Evolutionary conservation across 176 grass and related monocot species (phyloP), one percentile per base, ranked within the genome.

Genomic region (Canna indica): DNA sequence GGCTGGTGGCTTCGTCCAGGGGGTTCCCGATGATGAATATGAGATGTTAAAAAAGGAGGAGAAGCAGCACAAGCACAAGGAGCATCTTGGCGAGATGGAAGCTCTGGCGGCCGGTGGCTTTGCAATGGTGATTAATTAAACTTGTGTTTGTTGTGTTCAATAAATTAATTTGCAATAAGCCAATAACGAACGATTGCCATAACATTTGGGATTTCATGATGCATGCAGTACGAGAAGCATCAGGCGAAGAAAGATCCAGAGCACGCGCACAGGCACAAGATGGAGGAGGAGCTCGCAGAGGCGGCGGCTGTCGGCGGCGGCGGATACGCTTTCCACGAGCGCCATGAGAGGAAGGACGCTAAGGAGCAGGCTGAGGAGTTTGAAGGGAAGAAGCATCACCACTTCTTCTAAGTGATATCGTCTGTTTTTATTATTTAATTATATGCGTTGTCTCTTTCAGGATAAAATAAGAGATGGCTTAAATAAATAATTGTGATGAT

Each of bases 231-330:
- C 48, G 91, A 96, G 78, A 84, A 72, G 83, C 88, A 96, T 27
- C 50, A 96, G 85, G 85, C 66, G 60, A 88, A 96, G 78, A 91
- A 91, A 75, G 87, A 96, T 36, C 88, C 91, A 4, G 91, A 85
- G 80, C 59, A 91, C 50, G 83, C 88, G 24, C 85, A 81, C 31
- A 72, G 79, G 59, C 91, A 91, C 78, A 88, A 82, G 85, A 86
- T 96, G 60, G 85, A 86, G 78, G 88, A 88, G 73, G 91, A 80
- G 32, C 60, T 90, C 3, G 91, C 87, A 0, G 85, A 79, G 0
- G 82, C 28, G 17, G 85, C 45, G 5, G 91, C 91, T 0, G 78
- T 96, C 2, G 91, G 85, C 7, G 47, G 88, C 41, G 91, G 82
- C 13, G 91, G 91, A 13, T 96, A 67, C 54, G 78, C 91, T 25